phyloP scores from a whole-genome alignment of 2,329 filamentous ascomycete species.

The Fusarium sp. region DNA sequence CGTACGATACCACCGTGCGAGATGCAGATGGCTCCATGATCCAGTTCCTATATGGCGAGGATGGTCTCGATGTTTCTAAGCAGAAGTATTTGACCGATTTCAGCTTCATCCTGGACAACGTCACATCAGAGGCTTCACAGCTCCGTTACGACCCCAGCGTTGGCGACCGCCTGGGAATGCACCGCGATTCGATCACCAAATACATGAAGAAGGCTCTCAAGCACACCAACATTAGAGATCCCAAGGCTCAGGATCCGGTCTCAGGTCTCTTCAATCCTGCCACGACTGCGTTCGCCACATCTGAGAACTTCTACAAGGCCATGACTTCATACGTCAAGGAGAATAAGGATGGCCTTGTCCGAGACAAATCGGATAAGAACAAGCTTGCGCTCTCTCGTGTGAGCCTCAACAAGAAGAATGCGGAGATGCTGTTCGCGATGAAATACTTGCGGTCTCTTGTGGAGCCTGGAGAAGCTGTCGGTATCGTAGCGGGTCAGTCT shows the following conservation, averaged over 20 bases:
- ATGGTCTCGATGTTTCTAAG: constrained; percentile 93
- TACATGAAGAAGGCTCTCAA: constrained; percentile 86
- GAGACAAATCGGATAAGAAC: constrained; percentile 53
- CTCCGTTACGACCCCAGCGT: constrained; percentile 71
- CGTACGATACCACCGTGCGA: constrained; percentile 93
- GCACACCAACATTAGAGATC: constrained; percentile 66
- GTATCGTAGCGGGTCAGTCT: constrained; percentile 95
- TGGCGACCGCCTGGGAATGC: constrained; percentile 56
- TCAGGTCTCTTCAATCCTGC: constrained; percentile 78
- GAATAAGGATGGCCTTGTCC: constrained; percentile 72
- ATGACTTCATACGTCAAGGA: constrained; percentile 81
- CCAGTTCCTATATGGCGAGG: constrained; percentile 96
- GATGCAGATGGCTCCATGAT: constrained; percentile 93
- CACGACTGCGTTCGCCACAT: constrained; percentile 84
- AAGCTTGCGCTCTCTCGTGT: constrained; percentile 46
- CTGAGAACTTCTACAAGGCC: constrained; percentile 81
- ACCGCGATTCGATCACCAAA: constrained; percentile 71
- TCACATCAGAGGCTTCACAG: constrained; percentile 80
- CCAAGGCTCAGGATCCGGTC: constrained; percentile 77
- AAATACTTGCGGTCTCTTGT: constrained; percentile 94
- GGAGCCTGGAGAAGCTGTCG: constrained; percentile 95
- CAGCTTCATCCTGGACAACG: constrained; percentile 87
- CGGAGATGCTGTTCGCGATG: constrained; percentile 84
- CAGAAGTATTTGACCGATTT: constrained; percentile 92
- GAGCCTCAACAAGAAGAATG: constrained; percentile 72